Evolutionary conservation across 2,329 filamentous ascomycete species (phyloP).

Genomic region (Fusarium gaditjirri): DNA sequence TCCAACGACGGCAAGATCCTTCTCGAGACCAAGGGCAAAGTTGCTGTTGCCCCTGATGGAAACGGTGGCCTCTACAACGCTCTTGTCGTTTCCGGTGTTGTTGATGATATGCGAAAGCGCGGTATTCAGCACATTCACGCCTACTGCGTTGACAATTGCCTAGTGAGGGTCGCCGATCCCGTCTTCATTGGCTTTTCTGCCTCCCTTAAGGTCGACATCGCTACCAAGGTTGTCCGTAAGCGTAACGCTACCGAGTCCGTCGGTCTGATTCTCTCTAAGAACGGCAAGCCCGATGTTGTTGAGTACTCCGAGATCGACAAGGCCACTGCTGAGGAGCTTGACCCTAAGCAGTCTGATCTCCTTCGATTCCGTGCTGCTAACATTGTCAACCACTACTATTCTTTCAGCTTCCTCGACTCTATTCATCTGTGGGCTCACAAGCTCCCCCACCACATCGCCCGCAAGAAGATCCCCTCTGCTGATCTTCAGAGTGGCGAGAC

Average conservation of each 20-base stretch:
- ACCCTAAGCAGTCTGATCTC: conserved; percentile 80
- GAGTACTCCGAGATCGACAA: conserved; percentile 98
- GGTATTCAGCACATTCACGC: conserved; percentile 95
- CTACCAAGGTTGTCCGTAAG: conserved; percentile 99
- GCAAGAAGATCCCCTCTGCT: conserved; percentile 96
- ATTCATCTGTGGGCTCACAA: conserved; percentile 88
- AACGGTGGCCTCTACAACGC: conserved; percentile 98
- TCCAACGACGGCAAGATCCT: conserved; percentile 98
- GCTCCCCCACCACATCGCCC: conserved; percentile 93
- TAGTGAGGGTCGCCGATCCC: conserved; percentile 98
- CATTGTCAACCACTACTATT: conserved; percentile 99
- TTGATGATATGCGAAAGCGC: conserved; percentile 87
- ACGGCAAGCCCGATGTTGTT: conserved; percentile 95
- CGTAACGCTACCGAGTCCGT: conserved; percentile 96
- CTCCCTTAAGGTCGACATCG: conserved; percentile 89
- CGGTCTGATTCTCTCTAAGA: conserved; percentile 92
- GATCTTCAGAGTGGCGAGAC: conserved; percentile 80
- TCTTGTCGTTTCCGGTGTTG: conserved; percentile 80
- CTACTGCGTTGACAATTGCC: conserved; percentile 98
- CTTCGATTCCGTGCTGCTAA: conserved; percentile 98
- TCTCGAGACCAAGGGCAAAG: conserved; percentile 87
- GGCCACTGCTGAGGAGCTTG: conserved; percentile 87
- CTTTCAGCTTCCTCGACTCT: conserved; percentile 88
- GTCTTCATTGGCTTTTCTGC: conserved; percentile 95
- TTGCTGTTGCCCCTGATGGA: conserved; percentile 95